Evolutionary conservation across 192 early-diverging fungal genomes (phyloP), one percentile per base, ranked within the genome.

Genomic region (Coemansia sp.): DNA sequence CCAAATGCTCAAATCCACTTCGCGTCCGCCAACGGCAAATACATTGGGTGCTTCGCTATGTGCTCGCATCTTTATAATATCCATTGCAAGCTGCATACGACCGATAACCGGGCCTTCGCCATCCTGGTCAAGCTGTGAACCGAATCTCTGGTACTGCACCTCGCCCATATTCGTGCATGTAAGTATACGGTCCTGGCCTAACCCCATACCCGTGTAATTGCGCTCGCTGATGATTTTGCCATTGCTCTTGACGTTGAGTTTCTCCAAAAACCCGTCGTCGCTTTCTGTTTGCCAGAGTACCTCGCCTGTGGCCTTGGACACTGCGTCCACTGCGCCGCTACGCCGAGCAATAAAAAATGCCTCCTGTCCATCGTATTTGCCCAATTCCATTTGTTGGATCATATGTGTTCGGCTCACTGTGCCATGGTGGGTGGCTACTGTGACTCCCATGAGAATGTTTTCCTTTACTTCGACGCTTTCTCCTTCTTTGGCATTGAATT

Each of bases 11-110:
- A 95, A 63, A 48, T 97, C 93, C 29, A 85, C 84, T 55, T 93
- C 90, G 41, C 90, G 87, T 13, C 94, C 94, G 27, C 87, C 93
- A 5, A 85, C 85, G 0, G 87, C 91, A 64, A 97, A 78, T 10
- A 93, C 53, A 44, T 85, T 62, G 14, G 83, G 63, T 20, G 80
- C 59, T 34, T 64, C 65, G 14, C 79, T 78, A 53, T 91, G 87
- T 3, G 84, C 79, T 30, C 83, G 81, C 79, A 92, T 83, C 17
- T 80, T 61, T 45, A 72, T 83, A 22, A 91, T 80, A 28, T 86
- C 80, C 37, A 64, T 41, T 28, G 58, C 78, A 17, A 78, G 63
- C 33, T 64, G 72, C 39, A 52, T 39, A 47, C 67, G 27, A 10
- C 40, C 52, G 18, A 58, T 22, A 2, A 9, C 67, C 22, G 0